Percentiles rank a stretch among this genome's conserved stretches.
Evolutionary conservation across 2,329 filamentous ascomycete species (phyloP).

Genomic region (Erysiphe neolycopersici): DNA sequence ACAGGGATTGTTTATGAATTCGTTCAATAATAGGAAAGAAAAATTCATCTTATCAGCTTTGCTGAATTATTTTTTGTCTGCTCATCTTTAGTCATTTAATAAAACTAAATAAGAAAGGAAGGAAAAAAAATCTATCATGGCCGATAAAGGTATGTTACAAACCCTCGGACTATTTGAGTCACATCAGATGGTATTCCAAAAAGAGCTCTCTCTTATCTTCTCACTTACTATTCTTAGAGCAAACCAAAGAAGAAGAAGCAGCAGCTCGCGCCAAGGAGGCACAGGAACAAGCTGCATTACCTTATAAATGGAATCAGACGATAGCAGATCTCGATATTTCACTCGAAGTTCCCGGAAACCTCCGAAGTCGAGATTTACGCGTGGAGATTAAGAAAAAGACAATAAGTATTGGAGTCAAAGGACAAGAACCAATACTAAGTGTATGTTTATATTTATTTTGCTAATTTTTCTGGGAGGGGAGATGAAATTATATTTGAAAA

Average conservation of each 20-base stretch:
- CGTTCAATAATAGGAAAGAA: too few species aligned
- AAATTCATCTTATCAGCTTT: too few species aligned
- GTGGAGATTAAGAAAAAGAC: constrained; percentile 59
- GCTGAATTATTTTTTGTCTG: too few species aligned
- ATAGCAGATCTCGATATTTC: constrained; percentile 69
- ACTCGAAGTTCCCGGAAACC: constrained; percentile 50
- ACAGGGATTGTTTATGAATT: too few species aligned
- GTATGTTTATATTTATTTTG: constrained; percentile 25
- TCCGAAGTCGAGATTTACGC: constrained; percentile 62
- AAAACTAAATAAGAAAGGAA: too few species aligned
- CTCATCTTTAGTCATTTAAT: too few species aligned
- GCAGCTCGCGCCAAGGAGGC: constrained; percentile 43
- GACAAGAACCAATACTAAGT: constrained; percentile 59
- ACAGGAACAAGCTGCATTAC: constrained; percentile 69
- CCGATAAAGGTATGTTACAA: not conserved
- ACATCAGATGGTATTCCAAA: too few species aligned
- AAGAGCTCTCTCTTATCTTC: not conserved
- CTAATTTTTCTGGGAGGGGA: too few species aligned
- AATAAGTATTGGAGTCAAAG: constrained; percentile 62
- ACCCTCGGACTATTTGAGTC: too few species aligned
- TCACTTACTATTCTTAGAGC: constrained; percentile 5
- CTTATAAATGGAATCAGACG: constrained; percentile 93
- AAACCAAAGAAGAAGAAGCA: constrained; percentile 24
- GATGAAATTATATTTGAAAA: not conserved
- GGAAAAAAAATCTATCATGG: not conserved